Evolutionary conservation across 1,139 yeast species (phyloP).

Genomic region (Yamadazyma pseudoaaseri): DNA sequence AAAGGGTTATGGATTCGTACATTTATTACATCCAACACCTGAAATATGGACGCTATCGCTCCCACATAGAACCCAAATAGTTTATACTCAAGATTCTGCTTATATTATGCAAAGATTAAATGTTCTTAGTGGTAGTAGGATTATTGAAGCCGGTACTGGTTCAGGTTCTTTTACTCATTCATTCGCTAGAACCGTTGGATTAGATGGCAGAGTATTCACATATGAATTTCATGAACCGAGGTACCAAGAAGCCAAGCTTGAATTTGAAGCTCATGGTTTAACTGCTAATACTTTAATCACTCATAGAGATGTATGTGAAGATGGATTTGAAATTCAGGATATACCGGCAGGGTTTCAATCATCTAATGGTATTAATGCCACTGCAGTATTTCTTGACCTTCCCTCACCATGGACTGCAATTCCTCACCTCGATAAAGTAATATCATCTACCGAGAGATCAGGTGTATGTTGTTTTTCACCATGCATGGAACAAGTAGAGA

Average conservation of each 20-base stretch:
- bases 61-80: slow-evolving; percentile 97
- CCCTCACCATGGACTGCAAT: slow-evolving; percentile 99
- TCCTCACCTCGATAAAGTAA: slow-evolving; percentile 64
- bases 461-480: slow-evolving; percentile 95
- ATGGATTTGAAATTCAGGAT: slow-evolving; percentile 67
- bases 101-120: slow-evolving; percentile 81
- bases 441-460: slow-evolving; percentile 52
- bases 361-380: slow-evolving; percentile 47
- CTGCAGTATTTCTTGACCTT: slow-evolving; percentile 81
- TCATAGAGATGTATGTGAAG: slow-evolving; percentile 89
- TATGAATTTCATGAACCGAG: slow-evolving; percentile 92
- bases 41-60: slow-evolving; percentile 93
- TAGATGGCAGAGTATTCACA: slow-evolving; percentile 66
- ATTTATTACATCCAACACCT: slow-evolving; percentile 86
- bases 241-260: slow-evolving; percentile 72
- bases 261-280: slow-evolving; percentile 73
- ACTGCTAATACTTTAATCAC: slow-evolving; percentile 55
- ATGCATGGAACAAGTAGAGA: slow-evolving; percentile 94
- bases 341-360: slow-evolving; percentile 30
- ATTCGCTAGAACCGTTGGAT: slow-evolving; percentile 74
- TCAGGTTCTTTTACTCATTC: slow-evolving; percentile 96
- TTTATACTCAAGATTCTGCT: slow-evolving; percentile 92
- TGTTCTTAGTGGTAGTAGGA: slow-evolving; percentile 71
- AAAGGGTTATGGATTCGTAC: slow-evolving; percentile 82
- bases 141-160: slow-evolving; percentile 98